Evolutionary conservation across 176 grass and related monocot genomes (phyloP).

Genomic region (Ensete ventricosum): DNA sequence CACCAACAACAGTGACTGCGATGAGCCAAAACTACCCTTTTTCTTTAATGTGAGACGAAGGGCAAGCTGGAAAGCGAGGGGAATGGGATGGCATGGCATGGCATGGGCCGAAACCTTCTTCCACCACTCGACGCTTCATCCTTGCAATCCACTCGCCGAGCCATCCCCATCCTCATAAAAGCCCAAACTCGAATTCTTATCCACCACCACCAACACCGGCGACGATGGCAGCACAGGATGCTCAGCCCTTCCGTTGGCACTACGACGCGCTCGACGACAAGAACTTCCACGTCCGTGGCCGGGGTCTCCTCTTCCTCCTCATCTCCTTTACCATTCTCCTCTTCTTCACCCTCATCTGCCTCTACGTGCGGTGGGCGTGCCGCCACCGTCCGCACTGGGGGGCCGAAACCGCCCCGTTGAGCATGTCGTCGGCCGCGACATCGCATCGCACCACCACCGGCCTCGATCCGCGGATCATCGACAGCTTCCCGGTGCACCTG

Average conservation of each 20-base stretch:
- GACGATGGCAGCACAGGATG: not conserved
- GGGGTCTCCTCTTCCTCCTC: constrained; percentile 1
- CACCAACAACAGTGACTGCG: too few species aligned
- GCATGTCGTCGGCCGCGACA: not conserved
- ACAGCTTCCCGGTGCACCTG: constrained; percentile 31
- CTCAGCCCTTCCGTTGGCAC: not conserved
- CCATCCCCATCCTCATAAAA: not conserved
- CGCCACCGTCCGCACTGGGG: not conserved
- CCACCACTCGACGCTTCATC: not conserved
- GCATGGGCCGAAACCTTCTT: constrained; percentile 5
- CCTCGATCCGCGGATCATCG: constrained; percentile 38
- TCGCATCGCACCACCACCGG: not conserved
- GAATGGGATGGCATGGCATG: too few species aligned
- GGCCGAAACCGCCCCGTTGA: not conserved
- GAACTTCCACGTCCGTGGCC: constrained; percentile 6
- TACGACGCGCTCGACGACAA: constrained; percentile 5
- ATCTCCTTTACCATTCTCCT: not conserved
- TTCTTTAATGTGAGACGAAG: too few species aligned
- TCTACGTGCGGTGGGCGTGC: constrained; percentile 11
- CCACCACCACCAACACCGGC: not conserved
- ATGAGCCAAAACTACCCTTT: too few species aligned
- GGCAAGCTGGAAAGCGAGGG: too few species aligned
- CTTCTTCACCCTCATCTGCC: not conserved
- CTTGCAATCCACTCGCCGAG: not conserved
- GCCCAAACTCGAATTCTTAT: not conserved